phyloP scores from a whole-genome alignment of 2,329 filamentous ascomycete species.

The Talaromyces sp. region DNA sequence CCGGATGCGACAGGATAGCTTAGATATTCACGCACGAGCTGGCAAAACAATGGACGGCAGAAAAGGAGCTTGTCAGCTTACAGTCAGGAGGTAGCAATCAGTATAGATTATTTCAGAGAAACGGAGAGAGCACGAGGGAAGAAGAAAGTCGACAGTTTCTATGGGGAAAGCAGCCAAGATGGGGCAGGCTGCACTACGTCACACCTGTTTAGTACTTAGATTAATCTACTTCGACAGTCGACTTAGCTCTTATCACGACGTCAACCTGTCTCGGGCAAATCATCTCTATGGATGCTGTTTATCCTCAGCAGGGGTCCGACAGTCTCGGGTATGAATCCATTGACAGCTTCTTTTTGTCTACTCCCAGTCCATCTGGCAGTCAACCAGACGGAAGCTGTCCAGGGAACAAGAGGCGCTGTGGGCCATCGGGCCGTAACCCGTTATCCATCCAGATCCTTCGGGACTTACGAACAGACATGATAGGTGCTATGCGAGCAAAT shows the following conservation, averaged over 20 bases:
- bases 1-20: neutral
- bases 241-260: neutral
- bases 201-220: neutral
- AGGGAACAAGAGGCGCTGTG: neutral
- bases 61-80: too few species aligned
- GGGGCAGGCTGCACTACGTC: neutral
- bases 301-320: neutral
- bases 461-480: neutral
- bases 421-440: neutral
- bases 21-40: neutral
- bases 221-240: neutral
- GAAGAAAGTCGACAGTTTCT: neutral
- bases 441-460: neutral
- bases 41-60: neutral
- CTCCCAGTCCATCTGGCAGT: neutral
- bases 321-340: neutral
- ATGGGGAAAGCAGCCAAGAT: neutral
- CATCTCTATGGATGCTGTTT: neutral
- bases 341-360: neutral
- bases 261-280: neutral
- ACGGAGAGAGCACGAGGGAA: neutral
- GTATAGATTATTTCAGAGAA: neutral
- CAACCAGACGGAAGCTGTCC: constrained; percentile 2
- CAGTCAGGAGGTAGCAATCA: neutral
- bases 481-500: neutral